Evolutionary conservation across 352 stramenopile species (phyloP), one percentile per base, ranked within the genome.

Genomic region (Paralagenidium karlingii): DNA sequence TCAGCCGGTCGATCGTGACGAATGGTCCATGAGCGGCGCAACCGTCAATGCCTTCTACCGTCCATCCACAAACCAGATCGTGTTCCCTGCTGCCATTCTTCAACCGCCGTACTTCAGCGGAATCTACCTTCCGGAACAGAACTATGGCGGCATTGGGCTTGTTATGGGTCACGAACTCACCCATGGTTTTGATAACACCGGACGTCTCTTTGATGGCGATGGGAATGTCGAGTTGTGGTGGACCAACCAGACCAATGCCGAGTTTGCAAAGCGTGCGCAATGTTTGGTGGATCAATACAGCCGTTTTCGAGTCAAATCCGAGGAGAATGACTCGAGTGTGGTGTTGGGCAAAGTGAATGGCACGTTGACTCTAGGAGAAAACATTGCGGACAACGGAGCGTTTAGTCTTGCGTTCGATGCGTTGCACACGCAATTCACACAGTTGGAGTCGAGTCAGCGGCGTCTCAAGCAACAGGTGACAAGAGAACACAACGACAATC

Each of bases 151-250:
- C 3, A 83, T 89, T 41, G 70, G 75, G 16, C 63, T 64, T n/a
- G 77, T 97, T 10, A 93, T 96, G 52, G 86, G 83, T 3, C 89
- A 97, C 51, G 89, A 96, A 58, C 83, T 97, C 47, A 95, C 84
- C 9, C 85, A 97, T 48, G 89, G 84, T 13, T 97, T 96, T 55
- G 89, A 97, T 50, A 82, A 97, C 45, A 79, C 95, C 54, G 88
- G 86, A 40, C 62, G 79, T 19, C 91, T 96, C 40, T 94, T 76
- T 41, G 69, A 88, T 46, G 73, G 42, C 12, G 55, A 76, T 33
- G 88, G 88, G 12, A 82, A 83, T n/a, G 73, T 96, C 33, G 66
- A 74, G 8, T 75, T 93, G 40, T 97, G 89, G 89, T 97, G 89
- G 86, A 92, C 82, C 18, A 56, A 61, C 8, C 49, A 45, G 1